Evolutionary conservation across 306 rosid genomes (phyloP), one percentile per base, ranked within the genome.

Genomic region (Mucuna pruriens): DNA sequence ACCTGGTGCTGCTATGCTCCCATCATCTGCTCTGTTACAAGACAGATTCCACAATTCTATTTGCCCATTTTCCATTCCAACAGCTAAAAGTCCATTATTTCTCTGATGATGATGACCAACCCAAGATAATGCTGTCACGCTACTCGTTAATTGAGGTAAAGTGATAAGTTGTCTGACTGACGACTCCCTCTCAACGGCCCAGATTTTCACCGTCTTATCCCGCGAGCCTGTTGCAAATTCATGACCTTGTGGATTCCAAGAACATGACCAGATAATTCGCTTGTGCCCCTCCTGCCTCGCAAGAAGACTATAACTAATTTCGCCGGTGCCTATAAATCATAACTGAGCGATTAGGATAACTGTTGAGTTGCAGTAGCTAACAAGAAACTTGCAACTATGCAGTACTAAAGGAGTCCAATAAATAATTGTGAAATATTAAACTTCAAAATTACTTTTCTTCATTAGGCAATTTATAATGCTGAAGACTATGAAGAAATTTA

Each of bases 171-270:
- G 92, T 66, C 80, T 90, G 61, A 93, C 88, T 7, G 92, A 88
- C 22, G 89, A 86, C 17, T 86, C 89, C 42, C 66, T 63, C 42
- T 85, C 87, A 0, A 92, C 39, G 1, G 84, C 87, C 99, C 99
- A 96, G 61, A 93, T 89, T 86, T 96, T 96, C 52, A 93, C 97
- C 0, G 86, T 86, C 73, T 92, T 96, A 86, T 93, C 98, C 73
- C 99, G 84, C 1, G 99, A 96, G 49, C 97, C 98, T 3, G 98
- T 96, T 20, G 97, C 99, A 34, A 95, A 96, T 86, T 96, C 98
- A 7, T 93, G 84, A 49, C 98, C 89, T 5, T 84, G 67, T 31
- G 97, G 98, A 82, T 96, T 96, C 99, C 99, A 96, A 73, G 94
- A 89, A 75, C 99, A 96, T 16, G 99, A 84, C 98, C 99, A 90